Base-by-base conservation (phyloP, 2,329 filamentous ascomycete genomes). In the Dryadomyces sulphureus region DNA sequence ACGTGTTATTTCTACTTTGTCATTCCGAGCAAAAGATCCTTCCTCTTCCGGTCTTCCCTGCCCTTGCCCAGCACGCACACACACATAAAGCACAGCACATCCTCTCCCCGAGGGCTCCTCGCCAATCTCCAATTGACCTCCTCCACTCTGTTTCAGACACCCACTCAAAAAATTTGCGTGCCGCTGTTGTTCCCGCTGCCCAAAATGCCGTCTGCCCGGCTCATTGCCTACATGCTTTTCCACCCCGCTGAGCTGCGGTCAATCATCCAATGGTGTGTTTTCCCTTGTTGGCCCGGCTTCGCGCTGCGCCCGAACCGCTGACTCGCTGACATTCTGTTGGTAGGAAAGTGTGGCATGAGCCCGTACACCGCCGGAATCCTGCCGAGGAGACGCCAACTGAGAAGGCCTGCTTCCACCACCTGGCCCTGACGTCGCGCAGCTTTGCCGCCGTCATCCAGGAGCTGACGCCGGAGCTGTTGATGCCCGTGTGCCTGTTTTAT, bases 331-430 rank as follows among this genome's bases (percentile, higher is more conserved):
- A 19, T 19, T 36, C 14, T 16, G 43, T 50, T 35, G 46, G 9
- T 27, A 94, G 88, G 88, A 94, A 94, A 69, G 69, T 94, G 56
- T 96, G 89, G 88, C 92, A 96, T 68, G 87, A 94, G 53, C 83
- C 92, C 12, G 87, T 94, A 19, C 87, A 96, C 69, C 76, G 73
- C 60, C 85, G 90, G 59, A 75, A 94, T 58, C 72, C 77, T 52
- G 69, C 71, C 50, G 84, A 84, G 54, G 92, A 96, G 65, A 71
- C 79, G 24, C 68, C 72, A 45, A 81, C 81, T 16, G 73, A 93
- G 50, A 76, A 77, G 62, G 72, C 79, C 70, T 96, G 92, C 70
- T 96, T 94, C 69, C 69, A 84, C 53, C 86, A 84, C 62, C 77
- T 98, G 53, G 73, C 90, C 56, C 54, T 83, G 68, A 98, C 92